phyloP scores from a whole-genome alignment of 306 rosid species.

The Inga leiocalycina region DNA sequence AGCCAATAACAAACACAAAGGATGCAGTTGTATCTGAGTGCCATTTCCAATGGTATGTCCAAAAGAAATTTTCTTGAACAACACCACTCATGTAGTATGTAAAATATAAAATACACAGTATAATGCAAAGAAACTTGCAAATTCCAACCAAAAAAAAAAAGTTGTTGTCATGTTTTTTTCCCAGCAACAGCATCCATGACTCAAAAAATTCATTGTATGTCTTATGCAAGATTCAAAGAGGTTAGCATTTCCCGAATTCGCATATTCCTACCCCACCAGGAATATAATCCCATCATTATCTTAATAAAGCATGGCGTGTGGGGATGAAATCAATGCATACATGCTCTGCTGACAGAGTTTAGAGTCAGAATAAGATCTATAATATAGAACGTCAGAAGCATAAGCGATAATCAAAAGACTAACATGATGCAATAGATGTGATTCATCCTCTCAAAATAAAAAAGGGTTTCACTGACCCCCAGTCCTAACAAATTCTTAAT shows the following conservation, averaged over 20 bases:
- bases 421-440: background rate
- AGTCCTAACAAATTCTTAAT: conserved; percentile 6
- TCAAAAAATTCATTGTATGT: background rate
- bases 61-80: background rate
- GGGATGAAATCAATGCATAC: background rate
- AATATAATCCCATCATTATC: background rate
- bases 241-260: background rate
- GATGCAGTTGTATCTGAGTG: background rate
- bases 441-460: conserved; percentile 6
- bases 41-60: background rate
- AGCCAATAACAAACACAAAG: conserved; percentile 10
- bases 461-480: conserved; percentile 1
- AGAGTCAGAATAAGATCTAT: background rate
- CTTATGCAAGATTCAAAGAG: background rate
- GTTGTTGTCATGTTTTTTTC: background rate
- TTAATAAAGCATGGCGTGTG: background rate
- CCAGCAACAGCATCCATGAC: conserved; percentile 3
- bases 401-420: background rate
- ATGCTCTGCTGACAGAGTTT: conserved; percentile 13
- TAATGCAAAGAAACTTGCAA: background rate
- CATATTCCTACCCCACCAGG: background rate
- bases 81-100: background rate
- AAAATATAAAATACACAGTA: background rate
- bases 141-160: background rate
- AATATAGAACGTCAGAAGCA: background rate